A percentile compares a stretch with the other conserved stretches of the same genome.
phyloP scores from a whole-genome alignment of 2,329 filamentous ascomycete species.

The Thielaviopsis populi region DNA sequence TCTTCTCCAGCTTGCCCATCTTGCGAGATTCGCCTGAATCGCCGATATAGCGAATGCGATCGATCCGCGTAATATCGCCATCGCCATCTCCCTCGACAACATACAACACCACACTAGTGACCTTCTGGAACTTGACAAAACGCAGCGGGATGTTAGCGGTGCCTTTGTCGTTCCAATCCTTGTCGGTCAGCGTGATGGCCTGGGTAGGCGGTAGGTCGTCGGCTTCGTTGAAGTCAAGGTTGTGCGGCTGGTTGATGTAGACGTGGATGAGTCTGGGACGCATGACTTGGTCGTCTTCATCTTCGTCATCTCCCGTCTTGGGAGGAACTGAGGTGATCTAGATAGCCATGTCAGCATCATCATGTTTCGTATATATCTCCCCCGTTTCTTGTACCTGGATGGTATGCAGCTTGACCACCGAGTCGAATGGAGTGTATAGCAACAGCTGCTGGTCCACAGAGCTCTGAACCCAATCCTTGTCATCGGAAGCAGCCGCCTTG shows the following conservation, averaged over 20 bases:
- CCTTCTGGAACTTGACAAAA: conserved; percentile 96
- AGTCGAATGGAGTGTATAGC: conserved; percentile 80
- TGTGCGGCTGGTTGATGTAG: conserved; percentile 77
- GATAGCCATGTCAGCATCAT: conserved; percentile 20
- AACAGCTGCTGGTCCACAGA: conserved; percentile 95
- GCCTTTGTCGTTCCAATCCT: conserved; percentile 69
- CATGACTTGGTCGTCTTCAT: conserved; percentile 60
- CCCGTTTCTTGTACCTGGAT: conserved; percentile 36
- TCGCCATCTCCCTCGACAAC: conserved; percentile 70
- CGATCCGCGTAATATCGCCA: conserved; percentile 71
- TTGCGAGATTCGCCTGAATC: conserved; percentile 84
- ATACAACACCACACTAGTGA: conserved; percentile 74
- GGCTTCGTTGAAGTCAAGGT: conserved; percentile 88
- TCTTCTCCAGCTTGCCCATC: conserved; percentile 90
- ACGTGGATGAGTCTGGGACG: conserved; percentile 71
- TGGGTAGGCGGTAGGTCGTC: conserved; percentile 75
- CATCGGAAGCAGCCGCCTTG: conserved; percentile 31
- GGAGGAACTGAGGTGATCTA: conserved; percentile 72
- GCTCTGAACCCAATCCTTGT: conserved; percentile 80
- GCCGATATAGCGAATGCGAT: conserved; percentile 66
- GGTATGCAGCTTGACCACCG: conserved; percentile 77
- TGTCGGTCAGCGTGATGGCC: conserved; percentile 53
- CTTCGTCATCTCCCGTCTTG: conserved; percentile 32
- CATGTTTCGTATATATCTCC: conserved; percentile 17
- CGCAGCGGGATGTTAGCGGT: conserved; percentile 61